These are phyloP conservation scores for Candida vaughaniae DNA, from an alignment of 805 yeast species.

Conservation along the genomic window DNA sequence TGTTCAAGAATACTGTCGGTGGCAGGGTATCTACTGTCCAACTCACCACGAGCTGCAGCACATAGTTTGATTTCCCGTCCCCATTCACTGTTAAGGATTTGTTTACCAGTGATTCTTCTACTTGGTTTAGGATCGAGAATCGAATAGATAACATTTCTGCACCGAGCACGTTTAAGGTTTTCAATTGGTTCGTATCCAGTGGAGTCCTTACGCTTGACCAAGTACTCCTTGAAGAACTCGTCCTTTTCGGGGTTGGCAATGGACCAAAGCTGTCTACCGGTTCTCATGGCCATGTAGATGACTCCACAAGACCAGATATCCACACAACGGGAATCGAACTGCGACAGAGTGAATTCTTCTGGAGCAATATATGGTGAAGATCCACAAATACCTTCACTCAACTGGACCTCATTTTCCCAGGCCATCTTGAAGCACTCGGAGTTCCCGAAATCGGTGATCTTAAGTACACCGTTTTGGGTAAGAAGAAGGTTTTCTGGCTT, in stretches of 20 bases:
- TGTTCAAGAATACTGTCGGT: too few species aligned
- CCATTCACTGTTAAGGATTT: slow-evolving; percentile 92
- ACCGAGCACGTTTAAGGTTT: slow-evolving; percentile 75
- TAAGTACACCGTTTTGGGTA: slow-evolving; percentile 68
- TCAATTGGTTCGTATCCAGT: slow-evolving; percentile 94
- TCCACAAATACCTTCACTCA: slow-evolving; percentile 78
- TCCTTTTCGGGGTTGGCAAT: slow-evolving; percentile 73
- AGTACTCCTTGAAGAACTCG: slow-evolving; percentile 73
- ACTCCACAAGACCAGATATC: slow-evolving; percentile 95
- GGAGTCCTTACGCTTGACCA: slow-evolving; percentile 75
- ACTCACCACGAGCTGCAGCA: slow-evolving; percentile 56
- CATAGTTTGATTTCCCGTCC: slow-evolving; percentile 85
- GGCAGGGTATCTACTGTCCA: too few species aligned
- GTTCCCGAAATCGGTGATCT: slow-evolving; percentile 87
- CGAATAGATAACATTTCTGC: slow-evolving; percentile 90
- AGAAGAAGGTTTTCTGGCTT: slow-evolving; percentile 83
- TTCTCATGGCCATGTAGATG: slow-evolving; percentile 89
- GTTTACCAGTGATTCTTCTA: slow-evolving; percentile 84
- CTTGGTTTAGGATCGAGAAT: slow-evolving; percentile 89
- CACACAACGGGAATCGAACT: slow-evolving; percentile 78
- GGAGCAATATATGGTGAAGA: slow-evolving; percentile 91
- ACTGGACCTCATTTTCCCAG: slow-evolving; percentile 71
- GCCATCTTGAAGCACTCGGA: slow-evolving; percentile 83
- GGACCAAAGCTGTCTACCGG: slow-evolving; percentile 93
- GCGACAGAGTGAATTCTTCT: slow-evolving; percentile 65